These are phyloP conservation scores for Phallus indusiatus DNA, from an alignment of 768 basidiomycete species.

Conservation along the genomic window DNA sequence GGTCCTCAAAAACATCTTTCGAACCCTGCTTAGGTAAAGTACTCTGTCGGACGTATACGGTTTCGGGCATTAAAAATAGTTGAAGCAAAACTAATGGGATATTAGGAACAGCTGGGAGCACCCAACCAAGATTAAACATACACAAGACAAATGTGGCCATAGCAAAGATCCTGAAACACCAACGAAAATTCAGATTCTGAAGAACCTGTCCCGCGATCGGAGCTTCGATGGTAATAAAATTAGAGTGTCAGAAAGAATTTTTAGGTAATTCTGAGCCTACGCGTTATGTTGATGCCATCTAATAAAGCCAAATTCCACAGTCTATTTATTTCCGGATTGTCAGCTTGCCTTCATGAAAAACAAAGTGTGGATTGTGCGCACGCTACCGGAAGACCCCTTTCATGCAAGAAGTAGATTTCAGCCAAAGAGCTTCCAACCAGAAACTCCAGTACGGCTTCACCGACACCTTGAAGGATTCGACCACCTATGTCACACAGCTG, in stretches of 20 bases:
- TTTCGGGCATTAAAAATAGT: slow-evolving; percentile 8
- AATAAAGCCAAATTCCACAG: slow-evolving; percentile 13
- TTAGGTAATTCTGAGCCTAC: background rate
- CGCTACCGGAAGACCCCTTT: background rate
- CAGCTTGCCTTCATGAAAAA: background rate
- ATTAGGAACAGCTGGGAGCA: background rate
- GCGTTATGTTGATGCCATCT: slow-evolving; percentile 12
- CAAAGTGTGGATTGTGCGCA: background rate
- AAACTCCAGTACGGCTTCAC: slow-evolving; percentile 9
- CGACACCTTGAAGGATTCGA: slow-evolving; percentile 10
- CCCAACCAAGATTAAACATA: background rate
- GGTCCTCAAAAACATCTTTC: background rate
- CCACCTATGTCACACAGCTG: background rate
- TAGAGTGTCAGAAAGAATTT: background rate
- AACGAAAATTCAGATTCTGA: slow-evolving; percentile 12
- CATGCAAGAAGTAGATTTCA: slow-evolving; percentile 13
- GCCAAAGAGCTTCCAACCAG: slow-evolving; percentile 10
- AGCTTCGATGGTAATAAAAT: background rate
- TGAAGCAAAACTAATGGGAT: background rate
- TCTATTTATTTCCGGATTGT: background rate
- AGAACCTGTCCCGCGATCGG: slow-evolving; percentile 13
- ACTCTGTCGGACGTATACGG: background rate
- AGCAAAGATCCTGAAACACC: slow-evolving; percentile 13
- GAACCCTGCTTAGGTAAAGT: background rate
- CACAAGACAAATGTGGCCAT: slow-evolving; percentile 7